Evolutionary conservation across 1,139 yeast genomes (phyloP).

Genomic region (Petasospora rhodanensis): DNA sequence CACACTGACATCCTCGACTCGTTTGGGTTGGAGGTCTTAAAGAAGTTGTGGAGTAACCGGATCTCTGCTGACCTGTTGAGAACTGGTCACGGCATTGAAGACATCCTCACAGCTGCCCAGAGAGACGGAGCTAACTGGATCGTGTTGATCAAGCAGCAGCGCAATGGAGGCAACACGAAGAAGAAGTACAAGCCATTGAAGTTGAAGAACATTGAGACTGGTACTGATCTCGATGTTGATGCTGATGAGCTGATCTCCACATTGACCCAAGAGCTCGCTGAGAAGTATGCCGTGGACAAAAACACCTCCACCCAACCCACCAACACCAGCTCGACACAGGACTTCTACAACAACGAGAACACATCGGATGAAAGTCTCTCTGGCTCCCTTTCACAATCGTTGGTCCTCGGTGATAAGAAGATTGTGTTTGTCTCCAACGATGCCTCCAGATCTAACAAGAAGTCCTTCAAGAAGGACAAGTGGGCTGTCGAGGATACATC

Average conservation of each 20-base stretch:
- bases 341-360: slow-evolving; percentile 24
- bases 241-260: slow-evolving; percentile 55
- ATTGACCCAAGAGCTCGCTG: slow-evolving; percentile 41
- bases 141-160: slow-evolving; percentile 63
- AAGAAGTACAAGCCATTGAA: slow-evolving; percentile 70
- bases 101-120: slow-evolving; percentile 58
- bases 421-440: slow-evolving; percentile 60
- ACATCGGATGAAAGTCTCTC: slow-evolving; percentile 24
- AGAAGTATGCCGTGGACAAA: slow-evolving; percentile 8
- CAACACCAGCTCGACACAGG: too few species aligned
- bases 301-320: neutral
- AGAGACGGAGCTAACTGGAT: slow-evolving; percentile 73
- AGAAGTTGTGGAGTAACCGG: slow-evolving; percentile 62
- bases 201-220: slow-evolving; percentile 55
- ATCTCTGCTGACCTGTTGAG: slow-evolving; percentile 68
- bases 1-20: slow-evolving; percentile 41
- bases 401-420: slow-evolving; percentile 38
- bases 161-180: slow-evolving; percentile 31
- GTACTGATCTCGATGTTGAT: slow-evolving; percentile 67
- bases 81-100: slow-evolving; percentile 57
- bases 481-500: slow-evolving; percentile 81
- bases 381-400: slow-evolving; percentile 17
- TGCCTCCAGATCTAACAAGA: slow-evolving; percentile 64
- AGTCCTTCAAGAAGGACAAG: slow-evolving; percentile 70
- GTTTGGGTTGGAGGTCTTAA: slow-evolving; percentile 59